Conservation (phyloP, 345 rosid genomes). For the Anacardium occidentale region DNA sequence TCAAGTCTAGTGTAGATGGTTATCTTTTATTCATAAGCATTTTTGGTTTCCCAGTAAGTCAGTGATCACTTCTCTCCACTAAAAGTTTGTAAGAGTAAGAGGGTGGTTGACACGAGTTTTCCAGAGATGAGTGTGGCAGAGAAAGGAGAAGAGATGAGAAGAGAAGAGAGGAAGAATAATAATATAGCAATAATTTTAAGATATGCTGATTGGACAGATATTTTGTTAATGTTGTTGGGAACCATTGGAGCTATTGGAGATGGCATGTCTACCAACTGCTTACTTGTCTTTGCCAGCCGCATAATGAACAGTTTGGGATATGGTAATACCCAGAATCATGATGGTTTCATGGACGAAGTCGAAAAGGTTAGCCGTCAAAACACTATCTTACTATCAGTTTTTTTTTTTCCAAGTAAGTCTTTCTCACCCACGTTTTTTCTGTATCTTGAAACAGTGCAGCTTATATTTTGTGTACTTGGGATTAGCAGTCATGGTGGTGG, state of each 20-base stretch:
- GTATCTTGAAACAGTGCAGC: slow-evolving; percentile 64
- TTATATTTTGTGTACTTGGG: slow-evolving; percentile 81
- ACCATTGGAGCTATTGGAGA: slow-evolving; percentile 82
- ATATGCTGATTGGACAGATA: slow-evolving; percentile 78
- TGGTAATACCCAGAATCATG: slow-evolving; percentile 34
- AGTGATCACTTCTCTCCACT: background rate
- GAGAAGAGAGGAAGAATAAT: slow-evolving; percentile 17
- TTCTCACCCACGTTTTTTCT: slow-evolving; percentile 6
- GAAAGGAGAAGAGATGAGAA: slow-evolving; percentile 21
- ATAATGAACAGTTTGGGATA: slow-evolving; percentile 75
- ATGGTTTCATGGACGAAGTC: slow-evolving; percentile 60
- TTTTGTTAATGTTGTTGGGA: slow-evolving; percentile 68
- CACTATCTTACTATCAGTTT: background rate
- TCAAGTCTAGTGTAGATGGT: background rate
- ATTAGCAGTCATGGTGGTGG: slow-evolving; percentile 66
- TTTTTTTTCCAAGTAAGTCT: background rate
- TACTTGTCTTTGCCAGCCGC: slow-evolving; percentile 73
- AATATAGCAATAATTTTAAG: slow-evolving; percentile 44
- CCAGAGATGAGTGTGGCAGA: slow-evolving; percentile 24
- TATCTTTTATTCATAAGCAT: too few relatives aligned
- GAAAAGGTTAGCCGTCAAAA: slow-evolving; percentile 49
- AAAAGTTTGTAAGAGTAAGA: too few relatives aligned
- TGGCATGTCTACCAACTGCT: slow-evolving; percentile 78
- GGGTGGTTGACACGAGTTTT: too few relatives aligned
- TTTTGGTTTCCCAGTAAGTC: too few relatives aligned